phyloP scores from a whole-genome alignment of 371 early-diverging fungal species.

The Phascolomyces articulosus region DNA sequence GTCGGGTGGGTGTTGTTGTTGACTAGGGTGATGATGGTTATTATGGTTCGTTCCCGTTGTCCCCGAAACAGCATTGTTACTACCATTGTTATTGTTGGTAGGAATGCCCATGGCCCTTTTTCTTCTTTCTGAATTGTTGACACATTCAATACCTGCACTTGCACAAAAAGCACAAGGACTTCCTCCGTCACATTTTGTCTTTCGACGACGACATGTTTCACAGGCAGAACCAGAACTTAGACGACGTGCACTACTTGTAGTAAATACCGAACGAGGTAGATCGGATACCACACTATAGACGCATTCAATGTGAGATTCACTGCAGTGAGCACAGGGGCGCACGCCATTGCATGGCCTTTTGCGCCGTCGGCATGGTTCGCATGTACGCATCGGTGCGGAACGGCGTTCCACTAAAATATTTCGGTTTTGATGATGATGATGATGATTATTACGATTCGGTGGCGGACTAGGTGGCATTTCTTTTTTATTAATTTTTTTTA shows the following conservation, averaged over 20 bases:
- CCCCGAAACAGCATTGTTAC: neutral
- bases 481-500: neutral
- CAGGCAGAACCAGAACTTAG: slow-evolving; percentile 54
- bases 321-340: slow-evolving; percentile 28
- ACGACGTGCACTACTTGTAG: slow-evolving; percentile 40
- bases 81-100: neutral
- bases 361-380: slow-evolving; percentile 30
- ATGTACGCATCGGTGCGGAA: slow-evolving; percentile 18
- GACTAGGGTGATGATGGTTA: neutral
- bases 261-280: slow-evolving; percentile 29
- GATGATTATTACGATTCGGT: slow-evolving; percentile 13
- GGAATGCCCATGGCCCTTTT: slow-evolving; percentile 23
- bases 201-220: slow-evolving; percentile 53
- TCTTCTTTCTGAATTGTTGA: slow-evolving; percentile 50
- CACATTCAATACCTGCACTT: slow-evolving; percentile 45
- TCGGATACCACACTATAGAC: slow-evolving; percentile 35
- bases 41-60: no score
- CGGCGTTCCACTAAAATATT: slow-evolving; percentile 24
- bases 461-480: slow-evolving; percentile 25
- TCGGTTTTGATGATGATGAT: slow-evolving; percentile 16
- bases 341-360: slow-evolving; percentile 27
- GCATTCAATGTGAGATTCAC: slow-evolving; percentile 20
- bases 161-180: slow-evolving; percentile 52
- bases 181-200: slow-evolving; percentile 57
- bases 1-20: slow-evolving; percentile 7